A percentile compares a stretch with the other conserved stretches of the same genome.
These are phyloP conservation scores for Exophiala sp. DNA, from an alignment of 2,329 filamentous ascomycete genomes.

Conservation along the genomic window DNA sequence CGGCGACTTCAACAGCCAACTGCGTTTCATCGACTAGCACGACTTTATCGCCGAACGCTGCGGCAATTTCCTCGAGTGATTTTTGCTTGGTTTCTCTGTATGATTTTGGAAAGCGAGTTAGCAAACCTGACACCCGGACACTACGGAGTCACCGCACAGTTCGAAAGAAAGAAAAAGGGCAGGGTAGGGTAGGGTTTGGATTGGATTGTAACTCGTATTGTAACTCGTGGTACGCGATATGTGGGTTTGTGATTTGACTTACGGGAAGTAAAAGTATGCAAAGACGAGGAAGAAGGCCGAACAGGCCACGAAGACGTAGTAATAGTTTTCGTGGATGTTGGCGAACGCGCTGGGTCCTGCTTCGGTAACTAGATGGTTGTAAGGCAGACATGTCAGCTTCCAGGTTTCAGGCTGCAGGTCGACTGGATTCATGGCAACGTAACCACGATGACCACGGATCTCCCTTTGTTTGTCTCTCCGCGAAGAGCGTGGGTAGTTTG, in stretches of 20 bases:
- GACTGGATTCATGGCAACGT: too few relatives aligned
- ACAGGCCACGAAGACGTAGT: constrained; percentile 55
- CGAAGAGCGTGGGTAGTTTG: too few relatives aligned
- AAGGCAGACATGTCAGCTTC: too few relatives aligned
- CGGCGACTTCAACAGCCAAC: constrained; percentile 27
- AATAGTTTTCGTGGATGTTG: constrained; percentile 55
- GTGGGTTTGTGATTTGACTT: constrained; percentile 27
- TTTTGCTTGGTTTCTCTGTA: constrained; percentile 43
- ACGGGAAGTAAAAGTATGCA: constrained; percentile 53
- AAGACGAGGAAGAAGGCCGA: constrained; percentile 47
- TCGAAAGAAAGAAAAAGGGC: too few relatives aligned
- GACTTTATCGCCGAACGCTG: constrained; percentile 45
- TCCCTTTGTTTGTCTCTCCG: too few relatives aligned
- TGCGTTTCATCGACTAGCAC: constrained; percentile 31
- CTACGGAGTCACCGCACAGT: too few relatives aligned
- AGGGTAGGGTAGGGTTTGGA: too few relatives aligned
- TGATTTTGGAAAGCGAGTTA: not conserved
- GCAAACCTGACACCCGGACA: not conserved
- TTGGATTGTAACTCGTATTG: too few relatives aligned
- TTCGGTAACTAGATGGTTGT: constrained; percentile 44
- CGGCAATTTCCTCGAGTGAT: constrained; percentile 47
- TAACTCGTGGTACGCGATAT: too few relatives aligned
- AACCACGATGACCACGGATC: too few relatives aligned
- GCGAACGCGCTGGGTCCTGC: constrained; percentile 53
- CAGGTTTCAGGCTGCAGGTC: too few relatives aligned